These are phyloP conservation scores for Cyberlindnera americana DNA, from an alignment of 805 yeast species.

Conservation along the genomic window DNA sequence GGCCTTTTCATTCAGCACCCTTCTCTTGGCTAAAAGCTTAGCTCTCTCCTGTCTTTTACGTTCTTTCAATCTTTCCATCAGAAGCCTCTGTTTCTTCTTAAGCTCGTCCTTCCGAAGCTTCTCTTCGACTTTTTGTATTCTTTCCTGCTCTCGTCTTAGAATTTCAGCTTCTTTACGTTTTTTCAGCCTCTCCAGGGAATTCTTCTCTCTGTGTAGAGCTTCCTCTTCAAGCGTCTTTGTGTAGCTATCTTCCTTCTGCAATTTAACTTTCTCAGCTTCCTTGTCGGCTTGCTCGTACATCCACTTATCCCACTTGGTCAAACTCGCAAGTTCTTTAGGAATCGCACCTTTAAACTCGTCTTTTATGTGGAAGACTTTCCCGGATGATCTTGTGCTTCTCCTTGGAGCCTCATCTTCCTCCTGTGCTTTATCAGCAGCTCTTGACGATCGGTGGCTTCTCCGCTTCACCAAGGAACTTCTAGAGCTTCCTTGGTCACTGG, in stretches of 20 bases:
- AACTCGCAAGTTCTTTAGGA: slow-evolving; percentile 1
- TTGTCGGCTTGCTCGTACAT: slow-evolving; percentile 4
- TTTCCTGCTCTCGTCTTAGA: no score
- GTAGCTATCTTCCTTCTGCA: slow-evolving; percentile 4
- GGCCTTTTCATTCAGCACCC: neutral
- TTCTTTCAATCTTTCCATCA: slow-evolving; percentile 2
- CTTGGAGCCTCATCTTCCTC: no score
- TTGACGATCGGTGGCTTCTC: no score
- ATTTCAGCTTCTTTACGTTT: no score
- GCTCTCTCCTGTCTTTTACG: slow-evolving; percentile 3
- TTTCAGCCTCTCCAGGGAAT: slow-evolving; percentile 4
- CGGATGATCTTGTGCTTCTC: slow-evolving; percentile 2
- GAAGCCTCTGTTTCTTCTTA: neutral
- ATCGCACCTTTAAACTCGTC: slow-evolving; percentile 8
- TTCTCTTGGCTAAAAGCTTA: neutral
- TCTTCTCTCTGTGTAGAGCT: slow-evolving; percentile 2
- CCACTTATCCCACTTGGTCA: slow-evolving; percentile 14
- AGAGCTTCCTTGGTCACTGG: no score
- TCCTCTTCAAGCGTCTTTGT: slow-evolving; percentile 8
- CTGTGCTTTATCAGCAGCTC: no score
- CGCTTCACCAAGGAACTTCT: no score
- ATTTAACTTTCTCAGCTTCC: slow-evolving; percentile 2
- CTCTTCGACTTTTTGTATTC: slow-evolving; percentile 4
- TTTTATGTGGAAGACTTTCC: neutral
- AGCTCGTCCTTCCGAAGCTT: slow-evolving; percentile 4